A percentile compares a stretch with the other conserved stretches of the same genome.
phyloP scores from a whole-genome alignment of 352 stramenopile species.

The Detonula confervacea region DNA sequence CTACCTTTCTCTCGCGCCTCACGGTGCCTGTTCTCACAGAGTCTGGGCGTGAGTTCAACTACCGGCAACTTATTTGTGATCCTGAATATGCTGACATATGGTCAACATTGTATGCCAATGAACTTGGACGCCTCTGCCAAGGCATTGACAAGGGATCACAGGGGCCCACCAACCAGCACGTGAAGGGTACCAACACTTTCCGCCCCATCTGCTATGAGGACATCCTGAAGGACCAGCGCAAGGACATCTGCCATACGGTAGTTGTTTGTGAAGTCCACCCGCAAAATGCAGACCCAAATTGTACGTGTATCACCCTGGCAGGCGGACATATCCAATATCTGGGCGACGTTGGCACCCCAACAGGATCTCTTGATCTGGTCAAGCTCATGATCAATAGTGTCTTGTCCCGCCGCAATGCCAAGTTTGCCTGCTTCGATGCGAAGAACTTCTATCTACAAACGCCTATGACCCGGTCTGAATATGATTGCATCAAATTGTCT shows the following conservation, averaged over 20 bases:
- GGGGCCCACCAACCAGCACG: neutral
- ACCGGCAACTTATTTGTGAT: constrained; percentile 13
- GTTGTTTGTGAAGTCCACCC: constrained; percentile 8
- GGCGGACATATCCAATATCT: constrained; percentile 15
- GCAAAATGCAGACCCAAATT: constrained; percentile 10
- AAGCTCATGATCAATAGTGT: constrained; percentile 41
- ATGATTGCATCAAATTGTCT: constrained; percentile 16
- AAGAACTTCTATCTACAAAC: constrained; percentile 33
- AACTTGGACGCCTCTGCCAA: constrained; percentile 31
- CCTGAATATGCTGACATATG: constrained; percentile 8
- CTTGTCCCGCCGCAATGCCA: constrained; percentile 7
- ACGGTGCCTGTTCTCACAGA: neutral
- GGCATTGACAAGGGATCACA: neutral
- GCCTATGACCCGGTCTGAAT: neutral
- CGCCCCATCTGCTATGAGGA: neutral
- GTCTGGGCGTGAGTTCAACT: constrained; percentile 23
- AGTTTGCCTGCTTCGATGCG: constrained; percentile 15
- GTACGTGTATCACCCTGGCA: constrained; percentile 19
- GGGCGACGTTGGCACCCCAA: constrained; percentile 1
- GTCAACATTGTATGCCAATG: constrained; percentile 15
- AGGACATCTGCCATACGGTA: neutral
- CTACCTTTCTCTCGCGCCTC: neutral
- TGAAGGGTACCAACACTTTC: constrained; percentile 22
- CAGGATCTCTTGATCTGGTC: constrained; percentile 22
- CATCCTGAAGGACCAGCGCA: neutral